Conservation (phyloP, 805 yeast genomes). For the Torulaspora indica region DNA sequence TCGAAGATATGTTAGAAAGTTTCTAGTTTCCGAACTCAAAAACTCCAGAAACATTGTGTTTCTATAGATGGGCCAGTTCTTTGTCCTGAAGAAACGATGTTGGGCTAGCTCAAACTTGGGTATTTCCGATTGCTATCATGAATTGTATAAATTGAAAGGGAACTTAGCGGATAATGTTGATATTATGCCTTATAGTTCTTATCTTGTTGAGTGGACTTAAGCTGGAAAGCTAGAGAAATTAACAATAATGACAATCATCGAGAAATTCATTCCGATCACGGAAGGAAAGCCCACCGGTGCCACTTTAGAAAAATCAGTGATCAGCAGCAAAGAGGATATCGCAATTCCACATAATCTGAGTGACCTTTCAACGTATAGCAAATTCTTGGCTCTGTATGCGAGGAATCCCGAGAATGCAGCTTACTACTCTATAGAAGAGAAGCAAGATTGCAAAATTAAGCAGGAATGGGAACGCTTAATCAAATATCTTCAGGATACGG, state of each 20-base stretch:
- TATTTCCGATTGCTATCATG: neutral
- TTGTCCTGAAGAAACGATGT: neutral
- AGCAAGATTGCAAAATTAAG: slow-evolving; percentile 32
- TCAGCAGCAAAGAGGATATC: slow-evolving; percentile 14
- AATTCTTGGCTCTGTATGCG: slow-evolving; percentile 39
- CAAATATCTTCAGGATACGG: slow-evolving; percentile 8
- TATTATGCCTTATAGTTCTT: neutral
- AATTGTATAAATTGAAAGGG: neutral
- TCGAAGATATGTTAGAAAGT: neutral
- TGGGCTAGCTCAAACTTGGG: neutral
- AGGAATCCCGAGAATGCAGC: slow-evolving; percentile 21
- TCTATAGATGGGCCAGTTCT: neutral
- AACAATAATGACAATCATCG: neutral
- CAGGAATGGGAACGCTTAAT: slow-evolving; percentile 30
- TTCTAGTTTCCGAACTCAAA: neutral
- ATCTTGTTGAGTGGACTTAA: neutral
- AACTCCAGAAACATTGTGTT: neutral
- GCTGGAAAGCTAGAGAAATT: neutral
- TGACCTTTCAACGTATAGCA: slow-evolving; percentile 38
- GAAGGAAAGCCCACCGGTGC: slow-evolving; percentile 1
- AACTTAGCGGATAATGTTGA: neutral
- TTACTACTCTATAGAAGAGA: slow-evolving; percentile 32
- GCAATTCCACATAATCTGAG: slow-evolving; percentile 20
- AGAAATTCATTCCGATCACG: slow-evolving; percentile 14
- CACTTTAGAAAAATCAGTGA: neutral